These are phyloP conservation scores for Penicillium hesseltinei DNA, from an alignment of 2,329 filamentous ascomycete species.

Conservation along the genomic window DNA sequence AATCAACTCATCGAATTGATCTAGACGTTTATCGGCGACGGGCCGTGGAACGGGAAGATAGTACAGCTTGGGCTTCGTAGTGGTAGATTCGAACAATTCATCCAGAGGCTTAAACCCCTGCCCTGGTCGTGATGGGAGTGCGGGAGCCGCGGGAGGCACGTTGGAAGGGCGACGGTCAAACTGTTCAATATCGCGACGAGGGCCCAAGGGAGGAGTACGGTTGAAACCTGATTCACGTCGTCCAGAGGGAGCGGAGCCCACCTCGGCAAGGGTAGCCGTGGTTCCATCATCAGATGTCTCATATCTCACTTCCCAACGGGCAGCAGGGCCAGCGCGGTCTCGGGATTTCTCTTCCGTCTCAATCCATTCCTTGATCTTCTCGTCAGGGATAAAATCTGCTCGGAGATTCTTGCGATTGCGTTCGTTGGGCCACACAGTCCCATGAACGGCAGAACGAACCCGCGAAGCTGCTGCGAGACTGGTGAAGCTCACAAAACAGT, in stretches of 20 bases:
- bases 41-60: slow-evolving; percentile 64
- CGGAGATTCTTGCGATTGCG: slow-evolving; percentile 77
- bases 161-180: slow-evolving; percentile 28
- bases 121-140: slow-evolving; percentile 26
- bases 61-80: slow-evolving; percentile 63
- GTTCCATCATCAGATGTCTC: slow-evolving; percentile 57
- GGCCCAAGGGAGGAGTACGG: slow-evolving; percentile 30
- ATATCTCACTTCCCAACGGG: slow-evolving; percentile 74
- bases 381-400: slow-evolving; percentile 84
- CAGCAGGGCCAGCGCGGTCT: slow-evolving; percentile 41
- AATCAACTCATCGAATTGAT: slow-evolving; percentile 52
- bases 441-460: slow-evolving; percentile 73
- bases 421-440: slow-evolving; percentile 81
- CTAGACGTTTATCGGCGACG: slow-evolving; percentile 63
- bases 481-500: slow-evolving; percentile 76
- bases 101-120: slow-evolving; percentile 58
- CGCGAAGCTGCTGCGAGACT: slow-evolving; percentile 69
- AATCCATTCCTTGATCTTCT: slow-evolving; percentile 72
- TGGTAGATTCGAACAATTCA: slow-evolving; percentile 59
- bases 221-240: slow-evolving; percentile 29
- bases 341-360: slow-evolving; percentile 59
- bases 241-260: slow-evolving; percentile 30
- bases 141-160: slow-evolving; percentile 19
- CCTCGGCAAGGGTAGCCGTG: slow-evolving; percentile 57
- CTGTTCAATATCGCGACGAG: slow-evolving; percentile 24